Conservation (phyloP, 202 grass and related monocot species). For the Digitaria exilis region DNA sequence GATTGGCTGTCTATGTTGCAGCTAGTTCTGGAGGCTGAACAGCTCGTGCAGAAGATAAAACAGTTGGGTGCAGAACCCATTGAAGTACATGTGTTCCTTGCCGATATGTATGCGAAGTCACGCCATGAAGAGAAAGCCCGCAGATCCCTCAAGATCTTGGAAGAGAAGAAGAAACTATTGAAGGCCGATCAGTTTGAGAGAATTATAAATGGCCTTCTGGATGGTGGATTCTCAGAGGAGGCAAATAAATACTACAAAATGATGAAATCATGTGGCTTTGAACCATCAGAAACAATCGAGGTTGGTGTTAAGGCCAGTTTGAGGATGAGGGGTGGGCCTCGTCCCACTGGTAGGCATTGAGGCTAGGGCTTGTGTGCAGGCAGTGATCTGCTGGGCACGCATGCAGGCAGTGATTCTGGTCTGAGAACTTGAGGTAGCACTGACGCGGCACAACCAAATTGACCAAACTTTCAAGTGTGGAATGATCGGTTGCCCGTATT, state of each 20-base stretch:
- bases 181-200: conserved; percentile 69
- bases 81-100: conserved; percentile 81
- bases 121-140: conserved; percentile 54
- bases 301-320: conserved; percentile 31
- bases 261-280: conserved; percentile 66
- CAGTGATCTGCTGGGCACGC: background rate
- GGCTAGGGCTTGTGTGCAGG: background rate
- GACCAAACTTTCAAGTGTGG: conserved; percentile 12
- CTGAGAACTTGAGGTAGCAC: background rate
- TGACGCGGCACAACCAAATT: background rate
- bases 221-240: conserved; percentile 58
- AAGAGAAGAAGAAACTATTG: conserved; percentile 63
- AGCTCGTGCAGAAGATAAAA: conserved; percentile 52
- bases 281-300: conserved; percentile 37
- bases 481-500: background rate
- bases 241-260: conserved; percentile 59
- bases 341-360: conserved; percentile 4
- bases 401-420: conserved; percentile 9
- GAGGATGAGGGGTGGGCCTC: background rate
- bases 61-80: conserved; percentile 61
- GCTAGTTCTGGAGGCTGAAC: conserved; percentile 78
- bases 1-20: conserved; percentile 79
- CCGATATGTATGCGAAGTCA: conserved; percentile 75
- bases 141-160: conserved; percentile 78
- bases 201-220: conserved; percentile 54